Evolutionary conservation across 371 early-diverging fungal genomes (phyloP).

Genomic region (Phascolomyces articulosus): DNA sequence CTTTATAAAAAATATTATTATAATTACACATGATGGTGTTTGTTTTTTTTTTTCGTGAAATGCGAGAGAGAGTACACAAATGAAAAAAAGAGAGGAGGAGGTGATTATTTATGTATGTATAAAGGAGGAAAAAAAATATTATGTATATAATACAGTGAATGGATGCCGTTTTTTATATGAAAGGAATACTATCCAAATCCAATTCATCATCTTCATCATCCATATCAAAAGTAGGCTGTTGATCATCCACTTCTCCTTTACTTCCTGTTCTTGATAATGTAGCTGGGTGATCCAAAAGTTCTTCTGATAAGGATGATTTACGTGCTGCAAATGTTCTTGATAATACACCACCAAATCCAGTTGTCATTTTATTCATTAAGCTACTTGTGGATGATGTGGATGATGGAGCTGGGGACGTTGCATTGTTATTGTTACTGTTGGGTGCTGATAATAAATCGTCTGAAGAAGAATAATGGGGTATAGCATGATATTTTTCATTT

Average conservation of each 20-base stretch:
- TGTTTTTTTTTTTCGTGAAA: too few species aligned
- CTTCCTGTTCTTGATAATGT: constrained; percentile 15
- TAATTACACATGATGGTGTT: neutral
- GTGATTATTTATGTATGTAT: neutral
- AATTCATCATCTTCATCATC: constrained; percentile 48
- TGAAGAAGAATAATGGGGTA: neutral
- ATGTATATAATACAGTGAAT: neutral
- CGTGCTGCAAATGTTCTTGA: constrained; percentile 38
- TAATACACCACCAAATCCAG: constrained; percentile 30
- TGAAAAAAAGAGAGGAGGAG: too few species aligned
- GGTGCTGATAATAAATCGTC: constrained; percentile 1
- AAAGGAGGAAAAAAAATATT: neutral
- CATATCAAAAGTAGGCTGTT: constrained; percentile 15
- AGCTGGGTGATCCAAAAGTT: constrained; percentile 1
- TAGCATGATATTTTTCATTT: constrained; percentile 1
- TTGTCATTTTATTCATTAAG: constrained; percentile 30
- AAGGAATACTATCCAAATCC: constrained; percentile 62
- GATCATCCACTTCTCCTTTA: neutral
- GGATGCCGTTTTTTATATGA: too few species aligned
- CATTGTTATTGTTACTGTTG: neutral
- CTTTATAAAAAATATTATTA: too few species aligned
- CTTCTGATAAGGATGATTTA: constrained; percentile 19
- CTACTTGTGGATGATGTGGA: constrained; percentile 15
- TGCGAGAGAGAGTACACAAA: too few species aligned
- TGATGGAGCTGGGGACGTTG: constrained; percentile 11